These are phyloP conservation scores for Melampsora occidentalis DNA, from an alignment of 1,284 basidiomycete species.

Conservation along the genomic window DNA sequence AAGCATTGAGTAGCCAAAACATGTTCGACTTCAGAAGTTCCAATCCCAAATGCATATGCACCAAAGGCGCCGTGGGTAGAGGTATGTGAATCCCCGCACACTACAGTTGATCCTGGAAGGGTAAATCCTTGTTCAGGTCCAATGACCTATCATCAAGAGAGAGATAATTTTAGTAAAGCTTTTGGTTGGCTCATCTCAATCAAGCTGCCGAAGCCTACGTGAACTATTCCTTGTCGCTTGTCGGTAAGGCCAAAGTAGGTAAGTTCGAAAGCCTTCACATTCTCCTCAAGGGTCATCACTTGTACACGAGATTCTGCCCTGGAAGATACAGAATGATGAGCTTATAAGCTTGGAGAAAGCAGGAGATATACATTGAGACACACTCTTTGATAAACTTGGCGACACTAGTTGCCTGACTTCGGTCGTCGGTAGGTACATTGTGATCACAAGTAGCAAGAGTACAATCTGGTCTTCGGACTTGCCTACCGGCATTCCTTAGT, in stretches of 20 bases:
- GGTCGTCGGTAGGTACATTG: slow-evolving; percentile 66
- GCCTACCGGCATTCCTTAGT: slow-evolving; percentile 73
- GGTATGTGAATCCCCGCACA: slow-evolving; percentile 94
- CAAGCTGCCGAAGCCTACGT: slow-evolving; percentile 15
- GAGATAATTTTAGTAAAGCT: neutral
- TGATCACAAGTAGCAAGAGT: slow-evolving; percentile 93
- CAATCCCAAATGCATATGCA: slow-evolving; percentile 92
- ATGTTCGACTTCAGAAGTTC: slow-evolving; percentile 94
- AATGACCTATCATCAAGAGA: slow-evolving; percentile 60
- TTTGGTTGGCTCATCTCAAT: neutral
- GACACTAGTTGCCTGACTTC: slow-evolving; percentile 39
- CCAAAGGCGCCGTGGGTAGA: slow-evolving; percentile 88
- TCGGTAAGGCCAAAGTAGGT: slow-evolving; percentile 94
- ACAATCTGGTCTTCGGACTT: slow-evolving; percentile 84
- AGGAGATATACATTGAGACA: neutral
- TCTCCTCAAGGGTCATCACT: slow-evolving; percentile 83
- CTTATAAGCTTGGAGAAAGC: neutral
- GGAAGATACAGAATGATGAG: neutral
- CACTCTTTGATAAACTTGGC: slow-evolving; percentile 43
- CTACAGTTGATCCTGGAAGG: slow-evolving; percentile 89
- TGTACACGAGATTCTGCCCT: slow-evolving; percentile 82
- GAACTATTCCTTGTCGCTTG: slow-evolving; percentile 70
- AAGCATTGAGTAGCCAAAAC: slow-evolving; percentile 94
- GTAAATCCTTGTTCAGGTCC: slow-evolving; percentile 95
- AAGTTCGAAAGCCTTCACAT: slow-evolving; percentile 90